phyloP scores from a whole-genome alignment of 164 flowering plant species.

The Umbilicus rupestris region DNA sequence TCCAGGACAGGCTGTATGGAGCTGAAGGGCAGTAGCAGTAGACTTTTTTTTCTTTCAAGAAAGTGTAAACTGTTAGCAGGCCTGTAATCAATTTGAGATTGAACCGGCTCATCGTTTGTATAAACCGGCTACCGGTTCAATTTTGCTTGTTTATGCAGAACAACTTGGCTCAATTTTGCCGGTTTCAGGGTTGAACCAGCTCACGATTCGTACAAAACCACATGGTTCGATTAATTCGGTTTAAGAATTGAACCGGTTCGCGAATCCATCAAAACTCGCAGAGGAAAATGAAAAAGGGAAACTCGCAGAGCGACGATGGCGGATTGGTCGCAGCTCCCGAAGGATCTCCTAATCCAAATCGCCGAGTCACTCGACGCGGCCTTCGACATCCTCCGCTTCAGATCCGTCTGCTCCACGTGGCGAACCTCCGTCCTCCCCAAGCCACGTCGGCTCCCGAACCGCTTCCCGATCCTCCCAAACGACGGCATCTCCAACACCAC shows the following conservation, averaged over 20 bases:
- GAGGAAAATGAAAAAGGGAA: neutral
- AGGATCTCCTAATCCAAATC: conserved; percentile 38
- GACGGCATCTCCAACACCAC: conserved; percentile 23
- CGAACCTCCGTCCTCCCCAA: conserved; percentile 27
- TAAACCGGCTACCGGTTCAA: too few species aligned
- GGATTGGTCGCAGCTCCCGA: conserved; percentile 52
- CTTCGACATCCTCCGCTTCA: conserved; percentile 39
- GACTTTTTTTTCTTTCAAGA: too few species aligned
- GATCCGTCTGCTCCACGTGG: conserved; percentile 60
- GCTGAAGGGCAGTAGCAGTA: too few species aligned
- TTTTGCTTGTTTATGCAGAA: too few species aligned
- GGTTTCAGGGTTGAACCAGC: too few species aligned
- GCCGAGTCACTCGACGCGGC: conserved; percentile 23
- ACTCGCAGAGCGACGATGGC: conserved; percentile 21
- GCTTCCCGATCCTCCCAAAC: conserved; percentile 31
- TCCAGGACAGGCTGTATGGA: too few species aligned
- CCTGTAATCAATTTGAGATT: too few species aligned
- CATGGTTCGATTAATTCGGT: neutral
- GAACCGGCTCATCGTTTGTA: too few species aligned
- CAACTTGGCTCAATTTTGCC: too few species aligned
- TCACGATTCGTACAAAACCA: too few species aligned
- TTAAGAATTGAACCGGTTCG: neutral
- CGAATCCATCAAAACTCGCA: neutral
- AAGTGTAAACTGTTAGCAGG: too few species aligned
- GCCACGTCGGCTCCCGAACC: conserved; percentile 14